Base-by-base conservation (phyloP, 108 stramenopile species). In the Stephanodiscus triporus region DNA sequence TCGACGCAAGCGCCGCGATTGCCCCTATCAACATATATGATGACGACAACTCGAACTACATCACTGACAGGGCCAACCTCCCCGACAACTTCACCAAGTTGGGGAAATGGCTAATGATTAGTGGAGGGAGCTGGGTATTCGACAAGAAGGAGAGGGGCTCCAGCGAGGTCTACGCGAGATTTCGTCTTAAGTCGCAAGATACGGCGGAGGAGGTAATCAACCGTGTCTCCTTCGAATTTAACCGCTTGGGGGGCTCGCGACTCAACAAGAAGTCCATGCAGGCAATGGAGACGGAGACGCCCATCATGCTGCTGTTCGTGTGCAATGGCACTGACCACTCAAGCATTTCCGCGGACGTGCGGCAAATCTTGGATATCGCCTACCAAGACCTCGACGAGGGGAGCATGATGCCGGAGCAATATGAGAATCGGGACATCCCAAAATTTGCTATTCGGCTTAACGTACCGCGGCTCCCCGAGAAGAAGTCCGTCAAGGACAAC, bases 71-170 rank as follows among this genome's bases (percentile, higher is more conserved):
- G 9, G 4, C 58, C 16, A 36, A 24, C 32, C 20, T 60, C 58
- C 29, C 58, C 5, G 26, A 60, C 58, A 60, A 60, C 58, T 60
- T 60, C 58, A 60, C 58, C 7, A 30, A 36, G 32, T 7, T 60
- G 16, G 13, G 22, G 4, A 16, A n/a, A 34, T 20, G 20, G 58
- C n/a, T n/a, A n/a, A n/a, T n/a, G n/a, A n/a, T n/a, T n/a, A n/a
- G n/a, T n/a, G n/a, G n/a, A n/a, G n/a, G n/a, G n/a, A n/a, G n/a
- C n/a, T n/a, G n/a, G n/a, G n/a, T n/a, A n/a, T n/a, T n/a, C n/a
- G n/a, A n/a, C 23, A 30, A n/a, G 13, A 36, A 36, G 7, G 17
- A 60, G 4, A 30, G 9, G 17, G 17, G 17, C 6, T 6, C 3
- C 9, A 9, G 17, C 2, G 29, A 30, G 22, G 58, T 60, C 17